Evolutionary conservation across 2,329 filamentous ascomycete genomes (phyloP).

Genomic region (Aplosporella prunicola): DNA sequence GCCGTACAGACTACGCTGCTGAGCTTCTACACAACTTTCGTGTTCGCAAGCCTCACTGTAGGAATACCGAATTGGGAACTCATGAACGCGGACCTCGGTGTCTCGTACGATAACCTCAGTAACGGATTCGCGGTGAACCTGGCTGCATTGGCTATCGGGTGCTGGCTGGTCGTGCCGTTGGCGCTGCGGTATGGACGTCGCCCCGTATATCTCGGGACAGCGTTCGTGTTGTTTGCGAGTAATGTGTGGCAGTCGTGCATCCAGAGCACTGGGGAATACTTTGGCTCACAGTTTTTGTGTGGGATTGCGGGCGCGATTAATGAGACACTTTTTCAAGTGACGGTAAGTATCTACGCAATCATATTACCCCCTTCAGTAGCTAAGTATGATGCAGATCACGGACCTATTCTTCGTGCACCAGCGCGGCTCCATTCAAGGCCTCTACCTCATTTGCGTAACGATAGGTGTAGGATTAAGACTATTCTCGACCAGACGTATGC

Average conservation of each 20-base stretch:
- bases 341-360: too few species aligned
- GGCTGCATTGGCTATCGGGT: constrained; percentile 34
- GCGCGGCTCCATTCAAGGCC: constrained; percentile 37
- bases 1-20: constrained; percentile 34
- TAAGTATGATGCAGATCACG: constrained; percentile 33
- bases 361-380: too few species aligned
- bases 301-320: constrained; percentile 36
- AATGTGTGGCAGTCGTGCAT: constrained; percentile 38
- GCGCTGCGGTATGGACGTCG: constrained; percentile 39
- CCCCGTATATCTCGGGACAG: constrained; percentile 37
- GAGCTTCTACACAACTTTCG: constrained; percentile 34
- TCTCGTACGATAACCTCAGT: constrained; percentile 34
- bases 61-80: constrained; percentile 36
- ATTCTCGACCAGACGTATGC: constrained; percentile 32
- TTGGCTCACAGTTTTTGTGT: constrained; percentile 35
- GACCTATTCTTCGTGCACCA: constrained; percentile 43
- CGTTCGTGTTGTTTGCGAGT: constrained; percentile 27
- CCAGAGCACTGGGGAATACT: constrained; percentile 34
- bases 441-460: constrained; percentile 34
- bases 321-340: constrained; percentile 19
- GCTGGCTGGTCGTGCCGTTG: constrained; percentile 37
- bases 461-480: constrained; percentile 30
- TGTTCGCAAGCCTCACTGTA: constrained; percentile 34
- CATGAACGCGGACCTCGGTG: constrained; percentile 34
- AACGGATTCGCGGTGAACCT: constrained; percentile 37